phyloP scores from a whole-genome alignment of 148 eudicot genomes.

The Camellia granthamiana region DNA sequence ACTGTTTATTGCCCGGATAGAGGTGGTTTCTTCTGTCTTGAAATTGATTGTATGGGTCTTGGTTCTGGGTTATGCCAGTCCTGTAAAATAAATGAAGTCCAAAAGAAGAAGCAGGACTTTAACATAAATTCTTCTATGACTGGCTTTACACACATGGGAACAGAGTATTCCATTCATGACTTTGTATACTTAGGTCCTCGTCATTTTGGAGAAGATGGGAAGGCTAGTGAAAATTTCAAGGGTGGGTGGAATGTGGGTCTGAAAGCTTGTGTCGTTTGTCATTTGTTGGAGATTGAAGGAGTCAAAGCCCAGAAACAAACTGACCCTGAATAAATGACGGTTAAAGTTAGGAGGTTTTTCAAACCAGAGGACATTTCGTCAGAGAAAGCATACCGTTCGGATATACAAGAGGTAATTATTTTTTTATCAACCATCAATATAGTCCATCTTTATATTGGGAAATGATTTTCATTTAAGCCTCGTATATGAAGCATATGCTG shows the following conservation, averaged over 20 bases:
- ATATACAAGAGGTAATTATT: slow-evolving; percentile 74
- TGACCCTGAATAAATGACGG: slow-evolving; percentile 40
- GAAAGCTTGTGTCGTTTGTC: slow-evolving; percentile 82
- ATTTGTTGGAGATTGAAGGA: slow-evolving; percentile 54
- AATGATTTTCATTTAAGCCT: neutral
- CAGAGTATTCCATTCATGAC: slow-evolving; percentile 61
- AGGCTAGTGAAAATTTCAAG: slow-evolving; percentile 55
- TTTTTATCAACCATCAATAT: neutral
- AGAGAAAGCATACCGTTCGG: slow-evolving; percentile 88
- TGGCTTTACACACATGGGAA: slow-evolving; percentile 58
- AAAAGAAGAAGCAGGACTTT: slow-evolving; percentile 41
- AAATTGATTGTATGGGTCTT: slow-evolving; percentile 47
- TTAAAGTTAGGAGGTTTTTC: slow-evolving; percentile 71
- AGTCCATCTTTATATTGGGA: slow-evolving; percentile 4
- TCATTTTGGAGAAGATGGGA: slow-evolving; percentile 49
- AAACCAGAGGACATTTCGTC: slow-evolving; percentile 89
- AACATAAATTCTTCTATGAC: slow-evolving; percentile 49
- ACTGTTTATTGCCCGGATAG: slow-evolving; percentile 73
- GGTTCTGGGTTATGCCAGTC: slow-evolving; percentile 75
- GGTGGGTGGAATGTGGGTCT: slow-evolving; percentile 94
- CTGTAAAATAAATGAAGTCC: slow-evolving; percentile 46
- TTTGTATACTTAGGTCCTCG: slow-evolving; percentile 67
- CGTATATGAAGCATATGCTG: neutral
- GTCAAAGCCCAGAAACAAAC: slow-evolving; percentile 43
- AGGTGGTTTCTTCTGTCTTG: slow-evolving; percentile 83